Percentiles rank a stretch among this genome's conserved stretches.
phyloP scores from a whole-genome alignment of 2,329 filamentous ascomycete species.

The Diaporthe capsici region DNA sequence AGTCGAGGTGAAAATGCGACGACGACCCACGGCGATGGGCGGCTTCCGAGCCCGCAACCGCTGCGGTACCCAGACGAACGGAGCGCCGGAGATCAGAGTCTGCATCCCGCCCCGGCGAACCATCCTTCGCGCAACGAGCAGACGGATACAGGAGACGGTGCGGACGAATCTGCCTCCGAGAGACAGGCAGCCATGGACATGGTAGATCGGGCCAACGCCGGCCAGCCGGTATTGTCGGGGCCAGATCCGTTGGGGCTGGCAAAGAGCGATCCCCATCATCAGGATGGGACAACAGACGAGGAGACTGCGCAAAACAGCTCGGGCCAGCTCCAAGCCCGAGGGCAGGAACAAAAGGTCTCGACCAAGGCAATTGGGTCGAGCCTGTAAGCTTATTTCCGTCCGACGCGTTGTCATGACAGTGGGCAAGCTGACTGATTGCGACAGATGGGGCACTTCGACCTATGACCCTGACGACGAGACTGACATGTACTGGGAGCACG shows the following conservation, averaged over 20 bases:
- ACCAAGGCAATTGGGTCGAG: neutral
- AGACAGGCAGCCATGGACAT: slow-evolving; percentile 33
- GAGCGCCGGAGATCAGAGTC: neutral
- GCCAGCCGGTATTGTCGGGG: slow-evolving; percentile 32
- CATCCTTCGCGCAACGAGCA: slow-evolving; percentile 38
- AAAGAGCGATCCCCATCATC: neutral
- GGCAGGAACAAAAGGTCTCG: slow-evolving; percentile 14
- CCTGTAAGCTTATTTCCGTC: neutral
- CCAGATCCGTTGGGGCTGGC: slow-evolving; percentile 28
- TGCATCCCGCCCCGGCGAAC: neutral
- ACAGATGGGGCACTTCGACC: slow-evolving; percentile 30
- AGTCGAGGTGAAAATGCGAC: slow-evolving; percentile 7
- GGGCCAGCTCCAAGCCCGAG: slow-evolving; percentile 9
- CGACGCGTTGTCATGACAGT: neutral
- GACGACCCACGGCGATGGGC: slow-evolving; percentile 8
- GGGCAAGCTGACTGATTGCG: neutral
- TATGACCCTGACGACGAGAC: slow-evolving; percentile 38
- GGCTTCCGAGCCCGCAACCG: slow-evolving; percentile 46
- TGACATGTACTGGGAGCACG: slow-evolving; percentile 38
- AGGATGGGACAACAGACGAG: neutral
- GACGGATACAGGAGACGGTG: slow-evolving; percentile 39
- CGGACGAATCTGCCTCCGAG: slow-evolving; percentile 15
- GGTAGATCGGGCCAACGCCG: slow-evolving; percentile 32
- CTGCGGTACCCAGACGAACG: slow-evolving; percentile 20
- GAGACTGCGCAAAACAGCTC: neutral